Base-by-base conservation (phyloP, 164 flowering plant species). In the Litsea cubeba region DNA sequence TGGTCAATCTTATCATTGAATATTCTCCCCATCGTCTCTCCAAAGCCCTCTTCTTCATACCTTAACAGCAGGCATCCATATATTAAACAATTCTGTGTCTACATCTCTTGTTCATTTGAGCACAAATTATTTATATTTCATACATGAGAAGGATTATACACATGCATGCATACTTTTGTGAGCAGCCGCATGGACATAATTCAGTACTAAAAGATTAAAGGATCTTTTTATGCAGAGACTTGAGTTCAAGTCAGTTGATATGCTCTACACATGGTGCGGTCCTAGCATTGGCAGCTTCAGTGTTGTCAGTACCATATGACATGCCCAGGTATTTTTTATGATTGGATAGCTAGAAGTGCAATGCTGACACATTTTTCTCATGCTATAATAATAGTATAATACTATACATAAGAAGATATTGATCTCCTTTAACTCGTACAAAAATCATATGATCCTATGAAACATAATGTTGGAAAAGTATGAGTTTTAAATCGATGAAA, bases 271-370 rank as follows among this genome's bases (percentile, higher is more conserved):
- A 95, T 83, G 99, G 99, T 69, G 85, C 87, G 62, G 92, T 95
- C 75, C 93, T 95, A 79, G 98, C 98, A 77, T 85, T 95, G 87
- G 91, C 87, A 70, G 99, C 99, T 79, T 90, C 90, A 69, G 95
- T 91, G 22, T 78, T 95, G 66, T 95, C 99, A 50, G 95, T 92
- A 71, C 98, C 99, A 50, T 93, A 95, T 78, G 99, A 95, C 77
- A 95, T 95, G 91, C 96, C 99, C 75, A 91, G 99, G 99, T 95
- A 73, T 74, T 62, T 50, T 8, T 24, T 49, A 23, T 2, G 26
- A 72, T 15, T 14, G 15, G 32, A 26, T 63, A 63, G 66, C 66
- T 22, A 63, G 66, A 24, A 25, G 14, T 14, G 12, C 50, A 14
- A 46, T 46, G 12, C 5, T 68, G 46, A 40, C 46, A 8, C 10